Percentiles rank a stretch among this genome's conserved stretches.
phyloP scores from a whole-genome alignment of 768 basidiomycete genomes.

The Leucocoprinus birnbaumii region DNA sequence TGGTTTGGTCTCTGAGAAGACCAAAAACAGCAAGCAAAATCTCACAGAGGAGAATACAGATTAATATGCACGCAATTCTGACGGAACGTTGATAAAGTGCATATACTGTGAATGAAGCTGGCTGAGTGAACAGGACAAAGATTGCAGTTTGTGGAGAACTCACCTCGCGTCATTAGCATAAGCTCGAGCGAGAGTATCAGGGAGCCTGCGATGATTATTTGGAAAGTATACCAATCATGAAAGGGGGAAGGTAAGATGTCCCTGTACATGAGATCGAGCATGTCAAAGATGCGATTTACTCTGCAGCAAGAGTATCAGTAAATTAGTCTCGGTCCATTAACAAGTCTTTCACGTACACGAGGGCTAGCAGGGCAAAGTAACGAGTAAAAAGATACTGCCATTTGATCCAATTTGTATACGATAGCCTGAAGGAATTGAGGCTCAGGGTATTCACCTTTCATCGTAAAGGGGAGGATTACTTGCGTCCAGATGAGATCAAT shows the following conservation, averaged over 20 bases:
- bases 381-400: constrained; percentile 27
- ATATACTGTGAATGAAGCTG: constrained; percentile 20
- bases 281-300: constrained; percentile 21
- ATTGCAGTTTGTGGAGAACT: background rate
- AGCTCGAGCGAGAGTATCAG: constrained; percentile 27
- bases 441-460: background rate
- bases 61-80: constrained; percentile 21
- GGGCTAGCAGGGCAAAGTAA: constrained; percentile 24
- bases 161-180: constrained; percentile 26
- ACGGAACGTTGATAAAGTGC: constrained; percentile 31
- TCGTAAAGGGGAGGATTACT: constrained; percentile 11
- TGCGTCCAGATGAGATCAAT: constrained; percentile 32
- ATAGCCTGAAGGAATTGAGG: constrained; percentile 17
- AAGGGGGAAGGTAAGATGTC: constrained; percentile 11
- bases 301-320: constrained; percentile 11
- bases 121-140: background rate
- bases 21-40: constrained; percentile 19
- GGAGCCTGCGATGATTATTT: constrained; percentile 21
- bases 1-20: constrained; percentile 17
- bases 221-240: constrained; percentile 23
- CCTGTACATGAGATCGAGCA: constrained; percentile 12
- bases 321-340: background rate
- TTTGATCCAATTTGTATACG: constrained; percentile 22
- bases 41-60: constrained; percentile 19
- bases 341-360: constrained; percentile 19